Evolutionary conservation across 371 early-diverging fungal species (phyloP), one percentile per base, ranked within the genome.

Genomic region (Parasitella parasitica): DNA sequence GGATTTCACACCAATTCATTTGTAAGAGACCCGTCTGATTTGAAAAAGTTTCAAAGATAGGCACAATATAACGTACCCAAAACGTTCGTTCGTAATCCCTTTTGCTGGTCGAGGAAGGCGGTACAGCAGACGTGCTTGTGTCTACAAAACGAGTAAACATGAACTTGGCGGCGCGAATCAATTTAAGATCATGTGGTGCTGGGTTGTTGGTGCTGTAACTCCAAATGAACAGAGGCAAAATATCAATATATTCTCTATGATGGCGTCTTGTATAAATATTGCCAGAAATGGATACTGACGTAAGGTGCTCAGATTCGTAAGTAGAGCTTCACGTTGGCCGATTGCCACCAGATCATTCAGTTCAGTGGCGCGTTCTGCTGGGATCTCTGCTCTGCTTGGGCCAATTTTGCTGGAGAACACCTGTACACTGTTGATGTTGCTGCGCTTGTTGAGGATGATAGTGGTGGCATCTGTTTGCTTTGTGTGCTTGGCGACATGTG

Each of bases 11-110:
- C 54, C 55, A 54, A 35, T 56, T 55, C 16, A 56, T 36, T 15
- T 32, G 43, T 28, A 62, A 54, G 20, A 55, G 26, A 22, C 56
- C 56, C 34, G 63, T 55, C 46, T 56, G 51, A 27, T 62, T 62
- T 15, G 56, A 30, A 37, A 62, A 56, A 35, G 39, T 37, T 30
- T 62, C 43, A 54, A 54, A 61, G 26, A 61, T 54, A 54, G 43
- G 61, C 13, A 61, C 54, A 20, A 61, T 52, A 24, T 54, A 34
- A 13, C 28, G 24, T 41, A 62, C 49, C 54, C 61, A 61, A 28
- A 37, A 60, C 26, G 61, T 60, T 27, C 61, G 30, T 41, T 60
- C 53, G 20, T 52, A 60, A 30, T 51, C 39, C 7, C 34, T 59
- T 51, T 51, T 38, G 34, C 39, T 59, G 52, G 46, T 24, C 7